phyloP scores from a whole-genome alignment of 345 rosid species.

The Brassica juncea region DNA sequence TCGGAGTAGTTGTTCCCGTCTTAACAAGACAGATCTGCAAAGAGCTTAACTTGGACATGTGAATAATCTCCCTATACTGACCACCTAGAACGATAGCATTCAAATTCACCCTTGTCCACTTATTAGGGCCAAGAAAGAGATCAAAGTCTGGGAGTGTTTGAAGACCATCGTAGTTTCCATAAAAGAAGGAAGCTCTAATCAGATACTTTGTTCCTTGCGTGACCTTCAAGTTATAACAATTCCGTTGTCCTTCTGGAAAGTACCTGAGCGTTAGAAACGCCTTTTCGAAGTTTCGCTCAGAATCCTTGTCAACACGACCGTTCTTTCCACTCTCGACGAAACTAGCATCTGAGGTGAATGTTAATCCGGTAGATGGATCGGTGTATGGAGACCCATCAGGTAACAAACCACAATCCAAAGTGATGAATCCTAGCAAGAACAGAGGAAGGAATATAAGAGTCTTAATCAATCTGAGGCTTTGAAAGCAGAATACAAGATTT shows the following conservation, averaged over 20 bases:
- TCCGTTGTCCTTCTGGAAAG: constrained; percentile 20
- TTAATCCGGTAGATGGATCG: constrained; percentile 25
- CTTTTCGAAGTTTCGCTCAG: neutral
- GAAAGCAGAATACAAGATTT: neutral
- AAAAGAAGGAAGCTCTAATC: constrained; percentile 1
- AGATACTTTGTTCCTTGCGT: constrained; percentile 10
- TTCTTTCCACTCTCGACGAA: constrained; percentile 8
- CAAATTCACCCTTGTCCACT: constrained; percentile 6
- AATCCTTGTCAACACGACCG: neutral
- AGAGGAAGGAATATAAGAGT: neutral
- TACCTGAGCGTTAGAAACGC: constrained; percentile 3
- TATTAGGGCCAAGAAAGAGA: constrained; percentile 23
- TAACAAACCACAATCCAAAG: constrained; percentile 43
- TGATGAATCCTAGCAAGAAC: constrained; percentile 36
- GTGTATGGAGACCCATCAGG: constrained; percentile 17
- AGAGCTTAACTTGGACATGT: constrained; percentile 29
- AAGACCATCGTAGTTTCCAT: constrained; percentile 20
- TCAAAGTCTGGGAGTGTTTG: neutral
- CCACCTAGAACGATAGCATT: neutral
- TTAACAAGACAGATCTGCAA: constrained; percentile 53
- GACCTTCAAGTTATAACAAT: constrained; percentile 12
- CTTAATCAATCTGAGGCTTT: neutral
- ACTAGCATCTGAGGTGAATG: constrained; percentile 32
- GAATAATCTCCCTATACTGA: constrained; percentile 39
- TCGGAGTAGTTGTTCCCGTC: constrained; percentile 41